Evolutionary conservation across 2,329 filamentous ascomycete species (phyloP), one percentile per base, ranked within the genome.

Genomic region (Aureobasidium pullulans): DNA sequence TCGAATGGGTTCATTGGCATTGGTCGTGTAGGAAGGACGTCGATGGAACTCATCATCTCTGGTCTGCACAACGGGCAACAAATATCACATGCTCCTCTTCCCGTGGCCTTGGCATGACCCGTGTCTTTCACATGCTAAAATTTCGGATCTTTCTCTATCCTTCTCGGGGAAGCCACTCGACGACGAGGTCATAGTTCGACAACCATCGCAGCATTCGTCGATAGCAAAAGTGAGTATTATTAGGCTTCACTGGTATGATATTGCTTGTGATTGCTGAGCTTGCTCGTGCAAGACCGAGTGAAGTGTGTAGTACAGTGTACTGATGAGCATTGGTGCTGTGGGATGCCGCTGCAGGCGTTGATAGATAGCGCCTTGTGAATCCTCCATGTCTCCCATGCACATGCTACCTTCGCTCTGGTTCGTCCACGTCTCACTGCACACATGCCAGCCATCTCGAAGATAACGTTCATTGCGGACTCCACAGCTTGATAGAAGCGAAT

Each of bases 11-110:
- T 32, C 42, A 57, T 47, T 40, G 42, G 43, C 37, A 47, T 40
- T 39, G 42, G 34, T 13, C 9, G 43, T 57, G 39, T 19, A 42
- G 28, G 54, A 32, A 23, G 43, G 54, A 48, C 37, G 43, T 56
- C 43, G 54, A 28, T 36, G 53, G 29, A 48, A 57, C 54, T 6
- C 37, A 54, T 43, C 50, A 54, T 32, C 50, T 54, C 13, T 52
- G 34, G 36, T 42, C 48, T 52, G 48, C 49, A 53, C 49, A 53
- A 53, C 49, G 36, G 48, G 34, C 48, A 52, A 37, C 48, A 53
- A 34, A 43, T 23, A 56, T 56, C 52, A 56, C 52, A 56, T 56
- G 52, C 50, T 28, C 48, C 23, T 42, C 44, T 32, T 49, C n/a
- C 46, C 46, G 46, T 49, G 40, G 52, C 40, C 29, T 36, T 46